Conservation (phyloP, 1,284 basidiomycete genomes). For the Melampsora americana region DNA sequence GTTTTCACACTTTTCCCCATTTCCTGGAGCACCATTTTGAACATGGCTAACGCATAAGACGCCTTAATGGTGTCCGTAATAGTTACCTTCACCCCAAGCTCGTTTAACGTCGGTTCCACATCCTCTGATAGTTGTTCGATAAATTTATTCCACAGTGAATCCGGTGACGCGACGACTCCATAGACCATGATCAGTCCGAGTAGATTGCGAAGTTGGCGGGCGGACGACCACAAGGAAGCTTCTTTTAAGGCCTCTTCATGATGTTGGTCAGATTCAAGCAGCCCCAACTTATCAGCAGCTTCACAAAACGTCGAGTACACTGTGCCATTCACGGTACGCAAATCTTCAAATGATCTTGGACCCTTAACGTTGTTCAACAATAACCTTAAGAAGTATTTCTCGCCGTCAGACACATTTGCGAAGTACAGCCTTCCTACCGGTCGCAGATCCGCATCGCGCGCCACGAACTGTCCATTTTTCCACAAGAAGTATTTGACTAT, state of each 20-base stretch:
- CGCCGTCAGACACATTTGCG: background rate
- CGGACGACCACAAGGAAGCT: background rate
- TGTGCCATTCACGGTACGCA: background rate
- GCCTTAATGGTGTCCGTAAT: background rate
- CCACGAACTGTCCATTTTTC: conserved; percentile 43
- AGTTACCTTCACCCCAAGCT: too few relatives aligned
- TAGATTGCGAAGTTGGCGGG: background rate
- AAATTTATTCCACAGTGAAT: background rate
- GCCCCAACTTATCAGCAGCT: background rate
- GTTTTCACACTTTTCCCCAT: too few relatives aligned
- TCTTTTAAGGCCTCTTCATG: background rate
- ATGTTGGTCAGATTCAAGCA: conserved; percentile 1
- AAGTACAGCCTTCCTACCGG: background rate
- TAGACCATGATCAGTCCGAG: background rate
- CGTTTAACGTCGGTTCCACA: background rate
- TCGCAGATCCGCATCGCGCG: background rate
- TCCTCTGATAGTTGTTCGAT: background rate
- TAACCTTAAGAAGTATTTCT: background rate
- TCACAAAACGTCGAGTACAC: too few relatives aligned
- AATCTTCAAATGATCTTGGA: background rate
- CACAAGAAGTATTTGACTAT: conserved; percentile 7
- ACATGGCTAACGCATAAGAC: too few relatives aligned
- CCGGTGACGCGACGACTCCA: background rate
- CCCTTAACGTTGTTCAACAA: background rate
- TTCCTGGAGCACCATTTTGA: too few relatives aligned